Base-by-base conservation (phyloP, 805 yeast genomes). In the Nakazawaea pomicola region DNA sequence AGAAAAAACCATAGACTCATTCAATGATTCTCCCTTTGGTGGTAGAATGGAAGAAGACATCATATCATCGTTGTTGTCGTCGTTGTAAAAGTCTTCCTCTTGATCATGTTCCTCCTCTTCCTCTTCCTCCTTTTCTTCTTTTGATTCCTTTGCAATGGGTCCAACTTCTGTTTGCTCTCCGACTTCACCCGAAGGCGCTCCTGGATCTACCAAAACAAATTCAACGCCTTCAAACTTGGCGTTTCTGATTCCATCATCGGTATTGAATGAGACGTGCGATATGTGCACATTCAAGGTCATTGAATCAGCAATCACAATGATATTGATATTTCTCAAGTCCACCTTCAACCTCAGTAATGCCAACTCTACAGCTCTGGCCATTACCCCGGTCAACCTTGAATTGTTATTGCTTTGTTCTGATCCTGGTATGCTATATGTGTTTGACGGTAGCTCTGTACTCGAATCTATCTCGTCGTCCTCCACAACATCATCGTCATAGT, bases 341-440 rank as follows among this genome's bases (percentile, higher is more conserved):
- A 83, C 65, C 35, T 67, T 76, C 4, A 84, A 58, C 47, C 79
- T 72, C 48, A 84, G 73, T 15, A 84, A 56, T 0, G 88, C 86
- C 45, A 80, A 67, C 44, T 81, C 89, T 0, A 80, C 76, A 0
- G 87, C 87, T 47, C 66, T 72, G 11, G 76, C 66, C 76, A 78
- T 75, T 57, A 80, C 74, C 9, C 68, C 70, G 44, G 78, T 72
- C 40, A 80, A 52, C 1, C 76, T 64, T 2, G 74, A 27, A 14
- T 17, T 24, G 30, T 18, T 27, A 27, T 14, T 16, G 9, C 8
- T 4, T 9, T 21, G 45, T 33, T 45, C 41, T 30, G 50, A 35
- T 53, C 49, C 17, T 46, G 44, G 15, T 36, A 32, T 20, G 40
- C 36, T 9, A 7, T 27, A 19, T 20, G n/a, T 28, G n/a, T 40